Evolutionary conservation across 1,284 basidiomycete genomes (phyloP).

Genomic region (Tranzscheliella williamsii): DNA sequence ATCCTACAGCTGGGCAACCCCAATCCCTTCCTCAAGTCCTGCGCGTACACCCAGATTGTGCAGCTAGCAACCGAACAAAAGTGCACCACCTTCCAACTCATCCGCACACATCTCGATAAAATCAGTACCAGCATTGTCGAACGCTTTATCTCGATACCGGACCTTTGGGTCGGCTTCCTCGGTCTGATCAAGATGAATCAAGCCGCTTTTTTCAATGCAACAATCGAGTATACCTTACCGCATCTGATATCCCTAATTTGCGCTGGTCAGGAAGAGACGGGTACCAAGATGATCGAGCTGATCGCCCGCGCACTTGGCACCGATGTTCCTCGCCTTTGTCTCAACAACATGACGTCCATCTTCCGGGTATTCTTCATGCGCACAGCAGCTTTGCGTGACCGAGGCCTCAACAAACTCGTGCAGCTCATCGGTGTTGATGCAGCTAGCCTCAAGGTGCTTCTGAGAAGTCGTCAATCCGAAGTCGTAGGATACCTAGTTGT

Average conservation of each 20-base stretch:
- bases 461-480: conserved; percentile 52
- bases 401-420: conserved; percentile 31
- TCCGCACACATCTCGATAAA: conserved; percentile 44
- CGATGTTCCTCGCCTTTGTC: conserved; percentile 46
- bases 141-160: conserved; percentile 45
- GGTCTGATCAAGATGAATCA: conserved; percentile 51
- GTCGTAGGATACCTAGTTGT: conserved; percentile 56
- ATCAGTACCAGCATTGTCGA: conserved; percentile 47
- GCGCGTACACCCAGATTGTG: conserved; percentile 47
- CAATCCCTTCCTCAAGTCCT: conserved; percentile 36
- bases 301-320: conserved; percentile 47
- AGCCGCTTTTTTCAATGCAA: conserved; percentile 52
- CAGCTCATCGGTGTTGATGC: conserved; percentile 38
- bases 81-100: conserved; percentile 55
- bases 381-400: conserved; percentile 22
- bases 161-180: conserved; percentile 46
- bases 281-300: conserved; percentile 33
- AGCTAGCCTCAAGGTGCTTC: conserved; percentile 36
- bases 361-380: conserved; percentile 51
- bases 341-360: conserved; percentile 49
- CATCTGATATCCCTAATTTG: conserved; percentile 47
- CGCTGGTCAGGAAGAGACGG: conserved; percentile 23
- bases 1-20: conserved; percentile 37
- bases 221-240: conserved; percentile 52
- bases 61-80: conserved; percentile 43